Conservation (phyloP, 148 eudicot species). For the Bassia scoparia region DNA sequence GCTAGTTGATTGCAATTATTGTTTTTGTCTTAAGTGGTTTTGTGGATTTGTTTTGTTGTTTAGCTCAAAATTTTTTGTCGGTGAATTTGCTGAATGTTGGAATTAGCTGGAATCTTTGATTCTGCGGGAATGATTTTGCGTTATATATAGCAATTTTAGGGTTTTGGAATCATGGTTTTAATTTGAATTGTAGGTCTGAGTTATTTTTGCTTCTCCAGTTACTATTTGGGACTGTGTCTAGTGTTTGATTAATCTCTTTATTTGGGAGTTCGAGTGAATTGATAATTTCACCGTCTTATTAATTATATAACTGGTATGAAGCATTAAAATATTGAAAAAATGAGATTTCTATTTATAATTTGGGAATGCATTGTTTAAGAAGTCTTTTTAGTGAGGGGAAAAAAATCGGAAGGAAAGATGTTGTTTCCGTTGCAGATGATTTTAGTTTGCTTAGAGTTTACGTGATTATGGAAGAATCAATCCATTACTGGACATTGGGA, state of each 20-base stretch:
- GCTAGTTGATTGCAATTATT: background rate
- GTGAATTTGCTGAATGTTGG: conserved; percentile 14
- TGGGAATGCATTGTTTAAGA: too few relatives aligned
- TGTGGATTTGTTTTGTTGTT: background rate
- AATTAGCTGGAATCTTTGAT: background rate
- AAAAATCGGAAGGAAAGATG: background rate
- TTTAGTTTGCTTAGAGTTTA: background rate
- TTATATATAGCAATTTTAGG: background rate
- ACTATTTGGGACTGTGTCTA: background rate
- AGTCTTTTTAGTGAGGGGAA: too few relatives aligned
- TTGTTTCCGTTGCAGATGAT: background rate
- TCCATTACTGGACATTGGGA: too few relatives aligned
- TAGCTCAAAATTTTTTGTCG: conserved; percentile 10
- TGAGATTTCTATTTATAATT: background rate
- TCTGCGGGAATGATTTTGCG: background rate
- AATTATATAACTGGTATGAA: background rate
- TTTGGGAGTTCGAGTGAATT: background rate
- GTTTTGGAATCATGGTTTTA: conserved; percentile 4
- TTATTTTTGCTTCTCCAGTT: background rate
- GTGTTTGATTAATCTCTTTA: background rate
- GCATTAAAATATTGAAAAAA: background rate
- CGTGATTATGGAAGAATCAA: too few relatives aligned
- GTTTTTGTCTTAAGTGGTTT: background rate
- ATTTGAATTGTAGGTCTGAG: background rate
- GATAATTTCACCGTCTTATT: background rate